Percentiles rank a stretch among this genome's conserved stretches.
Evolutionary conservation across 768 basidiomycete species (phyloP).

Genomic region (Peribolospora kevripleyi): DNA sequence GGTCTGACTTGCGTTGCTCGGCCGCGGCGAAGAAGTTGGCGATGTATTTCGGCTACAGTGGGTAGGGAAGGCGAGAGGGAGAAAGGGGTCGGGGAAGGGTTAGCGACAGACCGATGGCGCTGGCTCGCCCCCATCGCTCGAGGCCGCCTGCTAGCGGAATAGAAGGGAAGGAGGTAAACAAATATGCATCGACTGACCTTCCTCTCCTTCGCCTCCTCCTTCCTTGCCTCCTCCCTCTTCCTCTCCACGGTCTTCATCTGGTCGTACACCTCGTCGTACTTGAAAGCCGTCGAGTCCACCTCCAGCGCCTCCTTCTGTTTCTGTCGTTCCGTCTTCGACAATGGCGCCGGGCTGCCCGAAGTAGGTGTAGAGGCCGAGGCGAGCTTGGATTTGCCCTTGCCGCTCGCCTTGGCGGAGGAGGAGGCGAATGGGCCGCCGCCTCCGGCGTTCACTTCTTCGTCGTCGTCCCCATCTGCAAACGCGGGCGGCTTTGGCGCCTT

Average conservation of each 20-base stretch:
- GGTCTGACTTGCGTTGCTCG: slow-evolving; percentile 64
- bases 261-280: slow-evolving; percentile 94
- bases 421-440: slow-evolving; percentile 29
- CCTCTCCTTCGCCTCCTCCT: slow-evolving; percentile 45
- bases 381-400: slow-evolving; percentile 10
- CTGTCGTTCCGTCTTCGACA: slow-evolving; percentile 40
- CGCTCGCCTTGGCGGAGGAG: slow-evolving; percentile 3
- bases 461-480: slow-evolving; percentile 33
- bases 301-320: slow-evolving; percentile 53
- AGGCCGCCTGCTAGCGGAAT: neutral
- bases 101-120: too few relatives aligned
- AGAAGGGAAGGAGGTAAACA: neutral
- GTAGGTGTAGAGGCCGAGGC: slow-evolving; percentile 16
- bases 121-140: too few relatives aligned
- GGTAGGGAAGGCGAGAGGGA: slow-evolving; percentile 7
- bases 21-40: slow-evolving; percentile 50
- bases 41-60: slow-evolving; percentile 75
- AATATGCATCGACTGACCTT: slow-evolving; percentile 31
- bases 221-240: slow-evolving; percentile 48
- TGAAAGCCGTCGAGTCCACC: slow-evolving; percentile 59
- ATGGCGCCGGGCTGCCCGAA: slow-evolving; percentile 27
- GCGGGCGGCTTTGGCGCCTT: slow-evolving; percentile 27
- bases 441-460: slow-evolving; percentile 33
- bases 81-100: neutral
- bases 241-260: slow-evolving; percentile 71